Evolutionary conservation across 352 stramenopile species (phyloP), one percentile per base, ranked within the genome.

Genomic region (Globisporangium spinosum): DNA sequence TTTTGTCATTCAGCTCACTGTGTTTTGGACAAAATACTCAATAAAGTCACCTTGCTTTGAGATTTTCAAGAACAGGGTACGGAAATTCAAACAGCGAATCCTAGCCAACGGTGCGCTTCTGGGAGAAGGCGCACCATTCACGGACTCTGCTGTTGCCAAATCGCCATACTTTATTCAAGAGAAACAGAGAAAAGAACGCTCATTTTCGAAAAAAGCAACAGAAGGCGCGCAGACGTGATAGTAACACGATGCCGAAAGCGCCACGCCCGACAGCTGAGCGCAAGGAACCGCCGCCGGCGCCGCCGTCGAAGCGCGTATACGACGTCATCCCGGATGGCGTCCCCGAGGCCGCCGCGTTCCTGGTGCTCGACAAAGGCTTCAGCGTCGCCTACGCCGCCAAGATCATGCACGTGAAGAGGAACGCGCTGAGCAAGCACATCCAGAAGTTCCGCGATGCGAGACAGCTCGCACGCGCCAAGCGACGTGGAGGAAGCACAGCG

Each of bases 361-460:
- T 66, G 29, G 60, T 66, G 45, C 45, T 66, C 29, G 60, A 58
- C 20, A 55, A 27, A 17, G 45, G 45, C 29, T 66, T 38, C 29
- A 58, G 34, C 45, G 60, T 66, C 60, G 53, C 60, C 27, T 45
- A 66, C n/a, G 60, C 54, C 32, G 60, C 60, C 20, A 51, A 51
- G 45, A 66, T 66, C 22, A 51, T 66, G 20, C 45, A 66, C 60
- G 60, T 45, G n/a, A 55, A 66, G 47, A 51, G 60, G 12, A 66
- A 55, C 12, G 53, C 60, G 45, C 53, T 66, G 6, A 66, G 60
- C 45, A 55, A 56, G 45, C 60, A 56, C 60, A 34, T 66, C 29
- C 53, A 66, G 45, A 66, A 66, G 45, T 58, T 66, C 60, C 60
- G 60, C 45, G 60, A 66, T 4, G 43, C 43, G 43, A 51, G 57